Conservation (phyloP, 108 stramenopile species). For the Parmales sp. region DNA sequence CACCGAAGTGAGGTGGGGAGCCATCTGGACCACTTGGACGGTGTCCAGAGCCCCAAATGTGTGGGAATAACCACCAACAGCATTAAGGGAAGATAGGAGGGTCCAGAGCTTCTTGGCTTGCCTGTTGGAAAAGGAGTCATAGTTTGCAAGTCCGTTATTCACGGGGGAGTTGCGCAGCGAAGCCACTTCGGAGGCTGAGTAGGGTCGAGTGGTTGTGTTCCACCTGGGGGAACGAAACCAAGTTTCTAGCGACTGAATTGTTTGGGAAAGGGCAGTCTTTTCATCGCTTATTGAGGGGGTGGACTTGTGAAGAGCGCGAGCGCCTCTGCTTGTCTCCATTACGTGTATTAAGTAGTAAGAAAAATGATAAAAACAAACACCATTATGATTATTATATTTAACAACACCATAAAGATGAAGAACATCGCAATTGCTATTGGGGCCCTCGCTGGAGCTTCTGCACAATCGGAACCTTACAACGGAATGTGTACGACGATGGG, state of each 20-base stretch:
- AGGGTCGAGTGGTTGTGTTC: background rate
- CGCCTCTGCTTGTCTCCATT: background rate
- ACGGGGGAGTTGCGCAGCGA: conserved; percentile 56
- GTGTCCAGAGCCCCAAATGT: conserved; percentile 94
- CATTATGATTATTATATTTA: no score
- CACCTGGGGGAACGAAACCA: background rate
- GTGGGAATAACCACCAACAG: conserved; percentile 68
- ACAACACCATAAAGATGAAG: no score
- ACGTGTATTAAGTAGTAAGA: background rate
- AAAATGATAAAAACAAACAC: background rate
- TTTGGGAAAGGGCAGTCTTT: background rate
- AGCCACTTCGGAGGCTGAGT: conserved; percentile 61
- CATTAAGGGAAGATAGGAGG: conserved; percentile 50
- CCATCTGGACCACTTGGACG: conserved; percentile 90
- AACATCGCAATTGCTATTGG: no score
- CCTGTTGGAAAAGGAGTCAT: conserved; percentile 43
- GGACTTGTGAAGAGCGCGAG: no score
- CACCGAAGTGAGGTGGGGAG: conserved; percentile 69
- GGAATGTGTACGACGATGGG: conserved; percentile 11
- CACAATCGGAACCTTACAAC: no score
- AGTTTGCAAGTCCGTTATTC: conserved; percentile 27
- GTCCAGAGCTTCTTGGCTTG: conserved; percentile 55
- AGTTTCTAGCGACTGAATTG: background rate
- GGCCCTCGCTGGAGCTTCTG: no score
- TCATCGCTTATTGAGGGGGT: no score